Base-by-base conservation (phyloP, 225 moss, liverwort and hornwort genomes). In the Neckera pumila region DNA sequence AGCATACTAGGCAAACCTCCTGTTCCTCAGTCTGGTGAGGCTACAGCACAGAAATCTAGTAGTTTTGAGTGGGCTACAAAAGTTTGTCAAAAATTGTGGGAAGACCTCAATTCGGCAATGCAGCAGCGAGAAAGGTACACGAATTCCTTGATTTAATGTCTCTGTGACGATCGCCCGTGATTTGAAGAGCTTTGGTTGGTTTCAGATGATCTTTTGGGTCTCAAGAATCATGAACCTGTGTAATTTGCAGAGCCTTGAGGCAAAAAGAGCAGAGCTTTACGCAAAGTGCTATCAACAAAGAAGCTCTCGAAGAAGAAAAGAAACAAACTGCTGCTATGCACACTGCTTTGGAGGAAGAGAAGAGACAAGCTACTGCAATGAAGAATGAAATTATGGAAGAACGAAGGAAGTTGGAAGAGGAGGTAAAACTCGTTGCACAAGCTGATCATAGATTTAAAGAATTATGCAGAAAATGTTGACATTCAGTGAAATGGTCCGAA, bases 1-100 rank as follows among this genome's bases (percentile, higher is more conserved):
- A 78, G 67, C 88, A 17, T 84, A 69, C 67, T 27, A 31, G 78
- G 84, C 88, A 77, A 84, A 59, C 79, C 84, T 80, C 79, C 70
- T 79, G 40, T 14, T 79, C 53, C 84, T 79, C 61, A 21, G 54
- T 71, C 85, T 85, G 53, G 23, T 61, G 85, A 71, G 62, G 53
- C 79, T 84, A 33, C 79, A 61, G 89, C 23, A 71, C 89, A 91
- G 89, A 86, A 88, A 51, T 76, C 70, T 51, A 43, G 84, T 56
- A 28, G 82, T 72, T 89, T 70, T 73, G 91, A 90, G 36, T 86
- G 75, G 69, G 86, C 86, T 56, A 87, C 92, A 84, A 84, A 82
- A 49, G 83, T 59, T 75, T 95, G 95, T 63, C 91, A 87, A 77
- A 92, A 92, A 78, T 81, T 92, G 63, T 95, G 95, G 95, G 87